Percentiles rank a stretch among this genome's conserved stretches.
Evolutionary conservation across 2,329 filamentous ascomycete genomes (phyloP).

Genomic region (Penicillium thymicola): DNA sequence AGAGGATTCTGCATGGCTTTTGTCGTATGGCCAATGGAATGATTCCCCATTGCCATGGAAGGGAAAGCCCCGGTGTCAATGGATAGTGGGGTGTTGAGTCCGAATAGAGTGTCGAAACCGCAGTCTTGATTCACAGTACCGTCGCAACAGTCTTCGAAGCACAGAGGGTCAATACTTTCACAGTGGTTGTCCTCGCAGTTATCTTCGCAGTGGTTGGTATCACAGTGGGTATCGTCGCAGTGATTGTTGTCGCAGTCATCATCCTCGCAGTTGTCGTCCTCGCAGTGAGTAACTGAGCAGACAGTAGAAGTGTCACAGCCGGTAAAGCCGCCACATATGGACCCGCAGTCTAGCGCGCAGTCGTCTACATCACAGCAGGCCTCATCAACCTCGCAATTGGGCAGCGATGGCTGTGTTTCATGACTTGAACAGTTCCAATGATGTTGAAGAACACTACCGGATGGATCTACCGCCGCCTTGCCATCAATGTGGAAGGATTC

Average conservation of each 20-base stretch:
- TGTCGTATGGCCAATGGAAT: slow-evolving; percentile 16
- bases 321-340: slow-evolving; percentile 42
- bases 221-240: slow-evolving; percentile 1
- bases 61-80: slow-evolving; percentile 31
- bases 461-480: slow-evolving; percentile 24
- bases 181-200: slow-evolving; percentile 19
- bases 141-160: slow-evolving; percentile 40
- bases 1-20: slow-evolving; percentile 22
- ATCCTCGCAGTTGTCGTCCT: slow-evolving; percentile 27
- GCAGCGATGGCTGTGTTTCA: slow-evolving; percentile 27
- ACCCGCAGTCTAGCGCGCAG: slow-evolving; percentile 36
- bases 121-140: slow-evolving; percentile 24
- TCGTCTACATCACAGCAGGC: slow-evolving; percentile 41
- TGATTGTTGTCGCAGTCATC: slow-evolving; percentile 2
- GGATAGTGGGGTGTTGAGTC: slow-evolving; percentile 29
- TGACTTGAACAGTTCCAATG: slow-evolving; percentile 32
- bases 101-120: slow-evolving; percentile 32
- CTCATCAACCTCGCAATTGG: slow-evolving; percentile 30
- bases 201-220: slow-evolving; percentile 2
- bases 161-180: slow-evolving; percentile 32
- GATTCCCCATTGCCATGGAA: slow-evolving; percentile 18
- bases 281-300: slow-evolving; percentile 36
- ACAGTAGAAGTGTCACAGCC: slow-evolving; percentile 39
- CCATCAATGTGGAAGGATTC: slow-evolving; percentile 37
- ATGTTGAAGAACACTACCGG: slow-evolving; percentile 19